phyloP scores from a whole-genome alignment of 345 rosid genomes.

The Corymbia maculata region DNA sequence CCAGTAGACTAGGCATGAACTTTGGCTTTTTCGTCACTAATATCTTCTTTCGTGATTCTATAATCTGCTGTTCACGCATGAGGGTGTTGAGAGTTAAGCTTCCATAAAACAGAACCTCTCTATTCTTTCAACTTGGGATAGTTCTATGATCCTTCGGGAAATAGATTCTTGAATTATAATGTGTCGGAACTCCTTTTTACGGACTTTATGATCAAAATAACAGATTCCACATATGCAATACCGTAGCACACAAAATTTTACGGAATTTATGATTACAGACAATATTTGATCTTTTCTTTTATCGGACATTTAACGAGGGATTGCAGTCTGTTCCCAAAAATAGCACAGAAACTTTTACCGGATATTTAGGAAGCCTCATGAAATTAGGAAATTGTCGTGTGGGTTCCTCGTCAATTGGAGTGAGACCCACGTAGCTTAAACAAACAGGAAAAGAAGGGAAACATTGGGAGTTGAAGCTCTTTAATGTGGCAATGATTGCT shows the following conservation, averaged over 20 bases:
- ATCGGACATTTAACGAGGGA: no score
- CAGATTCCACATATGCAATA: neutral
- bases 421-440: no score
- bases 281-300: no score
- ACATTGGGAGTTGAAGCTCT: no score
- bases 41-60: neutral
- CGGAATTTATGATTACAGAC: no score
- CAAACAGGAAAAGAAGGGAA: no score
- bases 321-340: no score
- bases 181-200: neutral
- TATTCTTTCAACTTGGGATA: neutral
- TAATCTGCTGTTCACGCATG: neutral
- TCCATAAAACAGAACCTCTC: neutral
- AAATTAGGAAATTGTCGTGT: no score
- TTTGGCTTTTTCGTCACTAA: neutral
- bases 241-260: neutral
- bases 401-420: no score
- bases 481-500: no score
- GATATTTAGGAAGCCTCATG: no score
- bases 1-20: neutral
- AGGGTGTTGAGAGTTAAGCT: neutral
- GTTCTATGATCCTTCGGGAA: neutral
- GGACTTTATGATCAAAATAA: neutral
- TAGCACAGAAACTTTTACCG: no score
- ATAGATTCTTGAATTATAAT: neutral